phyloP scores from a whole-genome alignment of 345 rosid genomes.

The Erodium maritimum region DNA sequence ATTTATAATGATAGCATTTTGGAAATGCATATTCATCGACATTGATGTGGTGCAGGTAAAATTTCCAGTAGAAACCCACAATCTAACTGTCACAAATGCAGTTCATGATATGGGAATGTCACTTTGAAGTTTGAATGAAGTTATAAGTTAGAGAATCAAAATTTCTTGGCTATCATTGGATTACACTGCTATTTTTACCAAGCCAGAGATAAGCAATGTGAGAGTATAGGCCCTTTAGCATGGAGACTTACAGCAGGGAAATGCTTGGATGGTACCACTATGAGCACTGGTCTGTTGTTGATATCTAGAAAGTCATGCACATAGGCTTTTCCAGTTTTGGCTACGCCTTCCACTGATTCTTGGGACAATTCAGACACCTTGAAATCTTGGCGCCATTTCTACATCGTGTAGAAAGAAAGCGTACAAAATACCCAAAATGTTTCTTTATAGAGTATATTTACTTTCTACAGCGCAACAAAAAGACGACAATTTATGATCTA shows the following conservation, averaged over 20 bases:
- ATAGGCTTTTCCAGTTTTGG: constrained; percentile 64
- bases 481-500: too few relatives aligned
- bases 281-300: constrained; percentile 58
- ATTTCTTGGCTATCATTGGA: neutral
- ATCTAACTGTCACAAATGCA: neutral
- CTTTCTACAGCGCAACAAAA: neutral
- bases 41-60: too few relatives aligned
- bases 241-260: constrained; percentile 48
- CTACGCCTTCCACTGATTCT: constrained; percentile 45
- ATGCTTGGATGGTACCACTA: constrained; percentile 80
- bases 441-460: neutral
- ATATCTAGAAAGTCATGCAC: constrained; percentile 66
- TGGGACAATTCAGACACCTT: constrained; percentile 50
- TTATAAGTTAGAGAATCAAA: neutral
- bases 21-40: too few relatives aligned
- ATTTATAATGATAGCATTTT: neutral
- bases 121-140: neutral
- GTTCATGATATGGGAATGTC: neutral
- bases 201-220: neutral
- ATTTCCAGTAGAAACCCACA: neutral
- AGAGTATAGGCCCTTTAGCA: neutral
- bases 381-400: constrained; percentile 90
- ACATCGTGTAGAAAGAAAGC: constrained; percentile 18
- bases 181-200: neutral
- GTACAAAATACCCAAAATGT: neutral